Evolutionary conservation across 257 asterid genomes (phyloP).

Genomic region (Verbena officinalis): DNA sequence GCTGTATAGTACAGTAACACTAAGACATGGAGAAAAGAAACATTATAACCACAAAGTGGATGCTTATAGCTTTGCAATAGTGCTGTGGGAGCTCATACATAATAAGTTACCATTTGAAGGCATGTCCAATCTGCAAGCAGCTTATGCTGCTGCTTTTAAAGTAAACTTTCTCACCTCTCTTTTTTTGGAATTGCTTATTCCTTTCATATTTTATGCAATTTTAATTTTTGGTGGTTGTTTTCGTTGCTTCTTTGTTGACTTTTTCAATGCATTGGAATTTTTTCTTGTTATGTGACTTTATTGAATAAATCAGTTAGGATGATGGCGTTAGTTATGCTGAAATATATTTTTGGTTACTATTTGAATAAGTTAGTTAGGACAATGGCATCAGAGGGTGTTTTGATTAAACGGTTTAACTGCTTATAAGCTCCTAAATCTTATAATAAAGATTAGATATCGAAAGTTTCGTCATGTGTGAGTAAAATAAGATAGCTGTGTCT

Average conservation of each 20-base stretch:
- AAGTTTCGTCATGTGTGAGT: too few species aligned
- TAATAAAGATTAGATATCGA: too few species aligned
- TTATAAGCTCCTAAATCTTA: too few species aligned
- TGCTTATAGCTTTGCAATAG: conserved; percentile 96
- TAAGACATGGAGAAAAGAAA: conserved; percentile 96
- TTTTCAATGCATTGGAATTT: not conserved
- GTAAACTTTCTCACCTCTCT: conserved; percentile 40
- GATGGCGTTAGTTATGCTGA: too few species aligned
- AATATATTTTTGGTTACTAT: not conserved
- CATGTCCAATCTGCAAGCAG: conserved; percentile 98
- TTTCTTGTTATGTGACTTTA: too few species aligned
- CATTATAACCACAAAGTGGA: conserved; percentile 97
- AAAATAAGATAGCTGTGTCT: too few species aligned
- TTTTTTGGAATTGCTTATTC: not conserved
- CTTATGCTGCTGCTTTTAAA: conserved; percentile 99
- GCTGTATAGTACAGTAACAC: conserved; percentile 96
- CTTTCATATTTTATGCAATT: not conserved
- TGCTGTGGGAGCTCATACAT: conserved; percentile 94
- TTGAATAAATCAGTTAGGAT: too few species aligned
- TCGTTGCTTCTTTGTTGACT: not conserved
- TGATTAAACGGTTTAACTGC: too few species aligned
- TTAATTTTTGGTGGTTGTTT: not conserved
- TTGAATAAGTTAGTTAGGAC: not conserved
- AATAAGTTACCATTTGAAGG: conserved; percentile 85
- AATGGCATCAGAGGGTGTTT: not conserved